These are phyloP conservation scores for Boletus sensibilis DNA, from an alignment of 768 basidiomycete genomes.

Conservation along the genomic window DNA sequence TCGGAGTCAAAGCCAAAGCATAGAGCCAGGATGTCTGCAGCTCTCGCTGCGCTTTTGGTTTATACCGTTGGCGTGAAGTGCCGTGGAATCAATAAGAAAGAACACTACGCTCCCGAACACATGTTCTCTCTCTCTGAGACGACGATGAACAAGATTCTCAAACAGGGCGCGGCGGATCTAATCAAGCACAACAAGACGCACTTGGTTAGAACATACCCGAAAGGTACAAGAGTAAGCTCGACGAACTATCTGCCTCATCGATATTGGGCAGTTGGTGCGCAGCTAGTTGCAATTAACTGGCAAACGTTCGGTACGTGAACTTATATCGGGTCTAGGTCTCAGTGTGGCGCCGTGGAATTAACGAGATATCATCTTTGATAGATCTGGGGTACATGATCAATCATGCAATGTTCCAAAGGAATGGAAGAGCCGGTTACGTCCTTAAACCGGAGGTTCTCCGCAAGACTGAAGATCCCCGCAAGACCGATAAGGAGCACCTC, in stretches of 20 bases:
- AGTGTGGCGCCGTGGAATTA: neutral
- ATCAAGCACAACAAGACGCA: slow-evolving; percentile 86
- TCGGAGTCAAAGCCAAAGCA: slow-evolving; percentile 17
- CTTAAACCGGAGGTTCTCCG: slow-evolving; percentile 83
- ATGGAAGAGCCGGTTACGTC: slow-evolving; percentile 86
- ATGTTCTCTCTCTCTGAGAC: slow-evolving; percentile 92
- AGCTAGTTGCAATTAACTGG: slow-evolving; percentile 95
- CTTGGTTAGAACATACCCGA: slow-evolving; percentile 83
- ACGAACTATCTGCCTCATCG: slow-evolving; percentile 87
- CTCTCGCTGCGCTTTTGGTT: slow-evolving; percentile 73
- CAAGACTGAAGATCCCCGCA: slow-evolving; percentile 46
- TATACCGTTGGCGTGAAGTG: slow-evolving; percentile 97
- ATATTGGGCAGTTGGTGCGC: slow-evolving; percentile 87
- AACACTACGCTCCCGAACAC: slow-evolving; percentile 81
- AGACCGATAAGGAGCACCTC: slow-evolving; percentile 59
- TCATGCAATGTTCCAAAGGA: slow-evolving; percentile 91
- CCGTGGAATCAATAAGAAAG: slow-evolving; percentile 83
- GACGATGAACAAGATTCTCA: slow-evolving; percentile 72
- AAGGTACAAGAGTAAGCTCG: slow-evolving; percentile 75
- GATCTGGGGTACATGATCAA: slow-evolving; percentile 92
- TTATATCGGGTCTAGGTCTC: neutral
- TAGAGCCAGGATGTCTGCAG: slow-evolving; percentile 71
- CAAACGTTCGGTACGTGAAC: slow-evolving; percentile 81
- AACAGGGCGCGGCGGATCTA: slow-evolving; percentile 63
- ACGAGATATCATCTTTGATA: slow-evolving; percentile 29